Base-by-base conservation (phyloP, 768 basidiomycete species). In the Suillus clintonianus region DNA sequence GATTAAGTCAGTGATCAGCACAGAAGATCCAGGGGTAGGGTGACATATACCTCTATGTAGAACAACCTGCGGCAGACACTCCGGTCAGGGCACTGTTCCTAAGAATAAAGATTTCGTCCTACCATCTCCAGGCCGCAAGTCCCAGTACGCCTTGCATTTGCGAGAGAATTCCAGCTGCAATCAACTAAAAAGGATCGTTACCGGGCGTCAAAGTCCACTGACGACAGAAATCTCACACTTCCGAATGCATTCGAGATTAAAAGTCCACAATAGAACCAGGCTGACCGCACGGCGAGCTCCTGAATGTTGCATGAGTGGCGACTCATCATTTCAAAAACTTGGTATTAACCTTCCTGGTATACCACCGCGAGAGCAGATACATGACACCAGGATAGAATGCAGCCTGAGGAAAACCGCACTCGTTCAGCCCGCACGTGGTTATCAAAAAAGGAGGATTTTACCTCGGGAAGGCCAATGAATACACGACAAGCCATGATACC, bases 131-230 rank as follows among this genome's bases (percentile, higher is more conserved):
- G 11, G 88, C 89, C 34, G 86, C 71, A 47, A 89, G 86, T 2
- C 89, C 90, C 5, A 83, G 77, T 58, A 80, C 81, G 1, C 88
- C 89, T 64, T 92, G 83, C 89, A 92, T 89, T 48, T 80, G 82
- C 1, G 80, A 77, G 17, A 94, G 80, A 60, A 92, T 89, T 13
- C 88, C 90, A n/a, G 90, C 90, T 17, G 89, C 91, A 69, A 91
- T 84, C 8, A 91, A 71, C 85, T 89, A 64, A 22, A 41, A 65
- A 27, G 22, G 30, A 32, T 13, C 10, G 30, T 36, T 51, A 53
- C 37, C 37, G 1, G 22, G 30, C 17, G 34, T 8, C 27, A 32
- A 34, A 17, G 36, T 27, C 9, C n/a, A 47, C 30, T n/a, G 54
- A 45, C 24, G 24, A 34, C 34, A 56, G 15, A 5, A n/a, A 15